These are phyloP conservation scores for Porcisia hertigi DNA, from an alignment of 208 protist genomes.

Conservation along the genomic window DNA sequence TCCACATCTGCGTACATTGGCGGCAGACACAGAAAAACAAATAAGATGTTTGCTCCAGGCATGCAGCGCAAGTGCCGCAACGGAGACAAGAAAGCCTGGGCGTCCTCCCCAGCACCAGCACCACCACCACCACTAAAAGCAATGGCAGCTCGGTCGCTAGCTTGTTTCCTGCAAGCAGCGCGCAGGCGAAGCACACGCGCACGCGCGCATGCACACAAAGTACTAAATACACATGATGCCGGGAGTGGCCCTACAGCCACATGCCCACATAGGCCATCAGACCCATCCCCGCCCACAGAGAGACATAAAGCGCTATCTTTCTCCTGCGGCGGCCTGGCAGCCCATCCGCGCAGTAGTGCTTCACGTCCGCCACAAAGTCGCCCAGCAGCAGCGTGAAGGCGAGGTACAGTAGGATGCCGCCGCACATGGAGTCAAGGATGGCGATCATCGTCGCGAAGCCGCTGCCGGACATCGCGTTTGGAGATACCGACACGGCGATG, in stretches of 20 bases:
- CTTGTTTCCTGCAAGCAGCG: background rate
- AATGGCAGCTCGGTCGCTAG: background rate
- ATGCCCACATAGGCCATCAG: slow-evolving; percentile 54
- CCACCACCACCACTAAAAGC: too few species aligned
- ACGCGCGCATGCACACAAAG: background rate
- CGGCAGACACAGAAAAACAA: background rate
- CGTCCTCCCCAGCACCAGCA: background rate
- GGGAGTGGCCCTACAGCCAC: slow-evolving; percentile 27
- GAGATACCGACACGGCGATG: slow-evolving; percentile 30
- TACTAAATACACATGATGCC: background rate
- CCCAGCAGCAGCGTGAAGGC: slow-evolving; percentile 62
- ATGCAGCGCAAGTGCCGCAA: background rate
- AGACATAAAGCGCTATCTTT: slow-evolving; percentile 28
- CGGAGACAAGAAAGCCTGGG: background rate
- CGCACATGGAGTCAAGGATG: slow-evolving; percentile 58
- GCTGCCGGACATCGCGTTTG: slow-evolving; percentile 33
- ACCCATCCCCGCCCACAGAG: slow-evolving; percentile 50
- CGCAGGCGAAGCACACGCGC: background rate
- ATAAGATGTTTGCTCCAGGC: background rate
- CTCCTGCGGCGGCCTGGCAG: background rate
- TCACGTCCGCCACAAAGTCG: slow-evolving; percentile 54
- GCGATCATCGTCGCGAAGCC: slow-evolving; percentile 42
- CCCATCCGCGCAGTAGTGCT: slow-evolving; percentile 24
- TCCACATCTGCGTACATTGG: background rate
- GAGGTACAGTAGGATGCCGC: slow-evolving; percentile 76